Conservation (phyloP, 1,284 basidiomycete genomes). For the Coniophora puteana region DNA sequence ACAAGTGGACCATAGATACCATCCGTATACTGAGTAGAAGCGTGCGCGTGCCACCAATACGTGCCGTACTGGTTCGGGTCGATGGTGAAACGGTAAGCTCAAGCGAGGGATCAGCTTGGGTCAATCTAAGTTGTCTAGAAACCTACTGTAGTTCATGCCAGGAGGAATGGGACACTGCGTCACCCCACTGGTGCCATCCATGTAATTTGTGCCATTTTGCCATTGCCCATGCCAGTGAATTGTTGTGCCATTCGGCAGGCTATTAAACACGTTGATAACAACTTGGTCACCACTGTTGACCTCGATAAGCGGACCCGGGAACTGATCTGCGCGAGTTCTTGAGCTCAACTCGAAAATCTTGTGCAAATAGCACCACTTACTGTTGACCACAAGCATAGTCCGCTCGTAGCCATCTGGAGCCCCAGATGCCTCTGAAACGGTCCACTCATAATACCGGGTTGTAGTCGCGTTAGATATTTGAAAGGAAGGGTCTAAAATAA, state of each 20-base stretch:
- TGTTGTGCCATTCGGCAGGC: conserved; percentile 25
- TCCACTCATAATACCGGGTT: conserved; percentile 29
- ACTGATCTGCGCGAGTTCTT: conserved; percentile 20
- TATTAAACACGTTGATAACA: conserved; percentile 29
- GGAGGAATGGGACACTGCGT: conserved; percentile 31
- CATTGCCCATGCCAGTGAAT: conserved; percentile 31
- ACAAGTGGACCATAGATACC: conserved; percentile 29
- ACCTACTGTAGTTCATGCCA: conserved; percentile 30
- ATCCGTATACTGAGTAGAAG: conserved; percentile 30
- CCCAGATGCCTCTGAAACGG: conserved; percentile 23
- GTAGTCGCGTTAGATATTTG: conserved; percentile 23
- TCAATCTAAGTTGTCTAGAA: background rate
- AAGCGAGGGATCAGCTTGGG: conserved; percentile 7
- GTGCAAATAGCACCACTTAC: conserved; percentile 9
- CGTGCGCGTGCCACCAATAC: conserved; percentile 28
- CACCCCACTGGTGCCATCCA: conserved; percentile 29
- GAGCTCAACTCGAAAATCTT: background rate
- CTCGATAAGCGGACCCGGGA: conserved; percentile 27
- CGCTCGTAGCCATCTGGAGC: conserved; percentile 27
- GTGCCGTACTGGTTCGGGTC: conserved; percentile 28
- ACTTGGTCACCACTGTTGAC: conserved; percentile 29
- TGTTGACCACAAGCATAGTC: conserved; percentile 28
- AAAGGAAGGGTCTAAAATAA: conserved; percentile 25
- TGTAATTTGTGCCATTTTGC: conserved; percentile 32
- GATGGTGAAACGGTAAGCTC: conserved; percentile 27